phyloP scores from a whole-genome alignment of 129 eudicot genomes.

The Ambrosia trifida region DNA sequence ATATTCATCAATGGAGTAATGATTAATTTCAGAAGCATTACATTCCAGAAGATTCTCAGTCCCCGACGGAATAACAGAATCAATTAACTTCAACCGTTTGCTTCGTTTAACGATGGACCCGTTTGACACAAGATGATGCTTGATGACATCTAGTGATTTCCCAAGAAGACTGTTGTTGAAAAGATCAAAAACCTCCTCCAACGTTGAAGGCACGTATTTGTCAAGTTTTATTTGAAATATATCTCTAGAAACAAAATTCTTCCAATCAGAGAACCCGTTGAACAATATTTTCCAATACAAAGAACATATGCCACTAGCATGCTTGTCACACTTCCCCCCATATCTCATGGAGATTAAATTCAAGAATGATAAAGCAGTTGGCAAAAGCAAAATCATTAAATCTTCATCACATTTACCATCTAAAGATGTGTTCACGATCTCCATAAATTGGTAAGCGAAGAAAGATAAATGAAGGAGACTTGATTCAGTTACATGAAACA shows the following conservation, averaged over 20 bases:
- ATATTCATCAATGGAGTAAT: constrained; percentile 46
- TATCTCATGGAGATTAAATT: constrained; percentile 36
- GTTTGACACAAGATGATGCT: constrained; percentile 35
- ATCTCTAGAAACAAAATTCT: constrained; percentile 52
- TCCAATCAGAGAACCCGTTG: constrained; percentile 66
- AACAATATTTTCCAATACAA: constrained; percentile 53
- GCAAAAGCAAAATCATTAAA: constrained; percentile 63
- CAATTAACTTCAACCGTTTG: constrained; percentile 52
- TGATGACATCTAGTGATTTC: constrained; percentile 50
- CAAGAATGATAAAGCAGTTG: constrained; percentile 58
- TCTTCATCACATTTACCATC: constrained; percentile 48
- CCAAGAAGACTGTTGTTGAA: constrained; percentile 67
- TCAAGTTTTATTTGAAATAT: constrained; percentile 47
- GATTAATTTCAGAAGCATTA: constrained; percentile 32
- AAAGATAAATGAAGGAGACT: constrained; percentile 71
- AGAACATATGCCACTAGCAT: constrained; percentile 34
- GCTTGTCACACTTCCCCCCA: constrained; percentile 38
- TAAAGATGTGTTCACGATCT: constrained; percentile 38
- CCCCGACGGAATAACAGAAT: constrained; percentile 54
- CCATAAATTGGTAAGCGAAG: constrained; percentile 53
- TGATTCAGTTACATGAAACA: constrained; percentile 46
- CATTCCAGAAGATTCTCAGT: constrained; percentile 49
- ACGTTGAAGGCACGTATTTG: constrained; percentile 41
- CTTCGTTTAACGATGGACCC: constrained; percentile 37
- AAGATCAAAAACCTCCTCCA: constrained; percentile 48